Conservation (phyloP, 148 eudicot species). For the Diospyros kaki region DNA sequence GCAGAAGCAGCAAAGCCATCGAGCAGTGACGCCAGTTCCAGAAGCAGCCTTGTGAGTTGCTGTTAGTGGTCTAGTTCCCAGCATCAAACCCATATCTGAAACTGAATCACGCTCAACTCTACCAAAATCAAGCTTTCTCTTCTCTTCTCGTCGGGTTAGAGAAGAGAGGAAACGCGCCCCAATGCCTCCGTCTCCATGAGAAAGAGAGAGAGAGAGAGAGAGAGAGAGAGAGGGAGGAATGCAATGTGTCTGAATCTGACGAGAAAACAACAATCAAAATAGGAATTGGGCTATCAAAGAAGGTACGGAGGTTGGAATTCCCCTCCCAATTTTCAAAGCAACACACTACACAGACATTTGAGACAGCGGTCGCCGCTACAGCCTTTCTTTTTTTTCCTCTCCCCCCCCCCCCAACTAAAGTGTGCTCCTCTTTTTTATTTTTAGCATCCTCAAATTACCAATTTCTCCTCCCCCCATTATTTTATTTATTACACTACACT, state of each 20-base stretch:
- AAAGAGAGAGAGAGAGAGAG: background rate
- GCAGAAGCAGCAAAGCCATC: conserved; percentile 45
- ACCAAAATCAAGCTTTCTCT: background rate
- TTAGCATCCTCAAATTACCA: too few relatives aligned
- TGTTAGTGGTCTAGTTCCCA: conserved; percentile 20
- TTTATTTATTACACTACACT: too few relatives aligned
- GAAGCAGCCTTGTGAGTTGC: conserved; percentile 25
- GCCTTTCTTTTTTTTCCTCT: too few relatives aligned
- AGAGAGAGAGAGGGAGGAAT: background rate
- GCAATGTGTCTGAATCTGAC: background rate
- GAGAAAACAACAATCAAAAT: too few relatives aligned
- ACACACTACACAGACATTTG: too few relatives aligned
- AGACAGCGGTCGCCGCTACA: too few relatives aligned
- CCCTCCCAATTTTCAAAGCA: too few relatives aligned
- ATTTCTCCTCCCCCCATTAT: too few relatives aligned
- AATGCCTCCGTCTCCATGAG: background rate
- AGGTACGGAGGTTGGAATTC: too few relatives aligned
- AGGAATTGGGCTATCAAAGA: too few relatives aligned
- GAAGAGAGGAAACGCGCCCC: background rate
- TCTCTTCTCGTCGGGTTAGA: conserved; percentile 2
- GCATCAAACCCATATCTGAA: conserved; percentile 19
- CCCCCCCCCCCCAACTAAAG: too few relatives aligned
- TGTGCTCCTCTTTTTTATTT: too few relatives aligned
- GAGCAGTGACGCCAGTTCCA: conserved; percentile 36
- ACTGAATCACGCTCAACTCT: background rate